Conservation (phyloP, 2,329 filamentous ascomycete species). For the Penicillium sp. region DNA sequence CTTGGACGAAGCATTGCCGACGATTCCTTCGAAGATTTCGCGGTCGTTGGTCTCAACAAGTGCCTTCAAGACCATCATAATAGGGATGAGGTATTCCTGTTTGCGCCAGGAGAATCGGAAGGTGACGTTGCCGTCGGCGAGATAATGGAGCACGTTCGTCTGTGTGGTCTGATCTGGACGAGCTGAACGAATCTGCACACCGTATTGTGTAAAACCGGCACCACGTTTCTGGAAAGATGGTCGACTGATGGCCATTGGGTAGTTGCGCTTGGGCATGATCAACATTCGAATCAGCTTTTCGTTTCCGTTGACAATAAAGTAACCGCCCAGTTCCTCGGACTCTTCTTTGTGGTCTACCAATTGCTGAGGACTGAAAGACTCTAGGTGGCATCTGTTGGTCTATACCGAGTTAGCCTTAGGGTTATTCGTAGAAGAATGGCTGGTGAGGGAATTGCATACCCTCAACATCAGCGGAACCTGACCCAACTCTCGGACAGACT, state of each 20-base stretch:
- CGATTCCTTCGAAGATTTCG: conserved; percentile 90
- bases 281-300: conserved; percentile 95
- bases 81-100: conserved; percentile 91
- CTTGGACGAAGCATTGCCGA: conserved; percentile 72
- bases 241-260: conserved; percentile 88
- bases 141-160: conserved; percentile 94
- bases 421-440: background rate
- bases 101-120: conserved; percentile 98
- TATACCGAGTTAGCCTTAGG: conserved; percentile 30
- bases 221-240: conserved; percentile 87
- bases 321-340: conserved; percentile 91
- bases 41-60: conserved; percentile 93
- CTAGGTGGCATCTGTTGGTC: conserved; percentile 87
- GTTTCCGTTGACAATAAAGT: conserved; percentile 96
- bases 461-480: conserved; percentile 91
- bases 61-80: conserved; percentile 95
- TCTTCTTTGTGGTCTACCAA: conserved; percentile 89
- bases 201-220: conserved; percentile 79
- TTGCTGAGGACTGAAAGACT: conserved; percentile 75
- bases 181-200: conserved; percentile 86
- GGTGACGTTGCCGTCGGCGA: conserved; percentile 91
- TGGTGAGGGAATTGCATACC: conserved; percentile 46
- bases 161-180: conserved; percentile 97
- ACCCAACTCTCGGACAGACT: conserved; percentile 80
- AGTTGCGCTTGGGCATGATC: conserved; percentile 86